Conservation (phyloP, 2,329 filamentous ascomycete genomes). For the Furcasterigmium furcatum region DNA sequence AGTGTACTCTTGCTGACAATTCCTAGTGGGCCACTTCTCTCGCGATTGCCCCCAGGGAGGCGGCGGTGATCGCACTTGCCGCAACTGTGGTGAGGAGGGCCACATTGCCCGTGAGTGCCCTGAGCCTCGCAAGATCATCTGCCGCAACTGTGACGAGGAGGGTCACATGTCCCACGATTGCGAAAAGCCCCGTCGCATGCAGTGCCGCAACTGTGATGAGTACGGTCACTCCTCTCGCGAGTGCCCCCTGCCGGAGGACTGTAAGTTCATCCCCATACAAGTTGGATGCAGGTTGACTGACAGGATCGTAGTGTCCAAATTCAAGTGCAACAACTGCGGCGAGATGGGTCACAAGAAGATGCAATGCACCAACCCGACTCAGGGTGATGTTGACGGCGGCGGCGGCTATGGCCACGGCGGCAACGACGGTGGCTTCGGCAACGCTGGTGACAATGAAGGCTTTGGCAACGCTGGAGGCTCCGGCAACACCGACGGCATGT, state of each 20-base stretch:
- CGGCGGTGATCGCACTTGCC: slow-evolving; percentile 49
- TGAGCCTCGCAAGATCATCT: slow-evolving; percentile 44
- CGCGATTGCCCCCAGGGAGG: slow-evolving; percentile 64
- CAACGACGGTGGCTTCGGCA: slow-evolving; percentile 3
- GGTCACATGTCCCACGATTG: slow-evolving; percentile 64
- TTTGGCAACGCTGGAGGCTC: no score
- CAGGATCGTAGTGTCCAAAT: slow-evolving; percentile 36
- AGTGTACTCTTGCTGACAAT: background rate
- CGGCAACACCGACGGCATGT: no score
- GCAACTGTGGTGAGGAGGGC: slow-evolving; percentile 63
- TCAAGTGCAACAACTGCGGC: slow-evolving; percentile 57
- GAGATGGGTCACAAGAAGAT: slow-evolving; percentile 41
- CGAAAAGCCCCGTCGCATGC: slow-evolving; percentile 52
- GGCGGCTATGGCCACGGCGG: slow-evolving; percentile 5
- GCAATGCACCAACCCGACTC: slow-evolving; percentile 29
- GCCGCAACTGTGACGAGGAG: slow-evolving; percentile 57
- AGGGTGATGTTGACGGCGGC: slow-evolving; percentile 8
- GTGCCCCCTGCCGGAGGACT: slow-evolving; percentile 56
- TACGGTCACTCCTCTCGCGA: slow-evolving; percentile 61
- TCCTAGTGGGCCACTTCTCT: slow-evolving; percentile 56
- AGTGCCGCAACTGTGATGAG: slow-evolving; percentile 51
- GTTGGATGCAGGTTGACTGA: slow-evolving; percentile 14
- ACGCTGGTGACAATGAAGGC: background rate
- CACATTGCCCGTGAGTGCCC: slow-evolving; percentile 52
- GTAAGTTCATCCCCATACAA: slow-evolving; percentile 21